Evolutionary conservation across 805 yeast genomes (phyloP), one percentile per base, ranked within the genome.

Genomic region (Candida oleophila): DNA sequence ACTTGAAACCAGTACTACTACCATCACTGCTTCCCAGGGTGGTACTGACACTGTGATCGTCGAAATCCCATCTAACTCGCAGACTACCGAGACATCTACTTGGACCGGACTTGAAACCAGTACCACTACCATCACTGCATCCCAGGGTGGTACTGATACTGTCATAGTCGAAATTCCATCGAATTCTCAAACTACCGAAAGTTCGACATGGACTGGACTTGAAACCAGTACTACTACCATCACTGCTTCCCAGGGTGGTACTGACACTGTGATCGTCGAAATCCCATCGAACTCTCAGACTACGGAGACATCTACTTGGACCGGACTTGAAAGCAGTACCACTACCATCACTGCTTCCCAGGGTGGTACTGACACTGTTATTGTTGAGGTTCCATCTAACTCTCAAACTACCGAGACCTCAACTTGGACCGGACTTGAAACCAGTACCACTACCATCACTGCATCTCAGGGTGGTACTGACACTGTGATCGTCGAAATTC

Each of bases 31-130:
- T 12, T 39, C 38, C 3, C 41, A 43, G 4, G 43, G 41, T 9
- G 47, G 41, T n/a, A 49, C 52, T 19, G 49, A 22, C 7, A 49
- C 54, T n/a, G 45, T 49, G 8, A 40, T 46, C 22, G 41, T 49
- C n/a, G 52, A 49, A 19, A 50, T 44, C 1, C 53, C 53, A 12
- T 32, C 43, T 30, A 33, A 33, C 15, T 7, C 36, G 5, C 36
- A 33, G 14, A 15, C 33, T 12, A 48, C 57, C 5, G n/a, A 40
- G 9, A 52, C 56, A 3, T 16, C 46, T 1, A 46, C 51, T n/a
- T 48, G 55, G 57, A 46, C 54, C 15, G 50, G 54, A 11, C 18
- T 36, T 19, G 38, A n/a, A 3, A 42, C 52, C 21, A 19, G 22
- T 16, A 36, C 39, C 7, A 9, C 21, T 22, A 36, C 39, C 18